Evolutionary conservation across 768 basidiomycete species (phyloP), one percentile per base, ranked within the genome.

Genomic region (Suillus placidus): DNA sequence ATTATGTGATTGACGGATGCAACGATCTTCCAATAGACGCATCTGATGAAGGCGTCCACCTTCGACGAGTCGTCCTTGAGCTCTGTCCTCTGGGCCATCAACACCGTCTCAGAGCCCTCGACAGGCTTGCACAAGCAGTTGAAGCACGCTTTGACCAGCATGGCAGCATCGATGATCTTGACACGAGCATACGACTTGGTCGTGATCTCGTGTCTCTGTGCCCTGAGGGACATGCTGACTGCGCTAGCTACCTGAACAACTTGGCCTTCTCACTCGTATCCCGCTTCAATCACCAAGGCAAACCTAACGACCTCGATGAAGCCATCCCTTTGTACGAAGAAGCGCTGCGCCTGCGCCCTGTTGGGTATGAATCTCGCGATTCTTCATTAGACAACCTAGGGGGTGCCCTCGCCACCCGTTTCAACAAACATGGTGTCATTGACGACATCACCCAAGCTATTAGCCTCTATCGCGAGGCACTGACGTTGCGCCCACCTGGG

Each of bases 371-470:
- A 45, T 23, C 4, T 49, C 47, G 47, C 9, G 10, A 12, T n/a
- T 30, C 2, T 4, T 61, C 71, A 38, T 65, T 76, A 2, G 65
- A 66, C 12, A 71, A 67, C 47, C 68, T 69, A 52, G 66, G 64
- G 8, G 20, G 20, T 26, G 66, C 71, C 35, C 71, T 73, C 54
- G 54, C 18, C 18, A 45, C 63, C 40, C 76, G 74, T 23, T 69
- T 68, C 56, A 26, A 34, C 0, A n/a, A 58, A 6, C n/a, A 35
- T 6, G 67, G 69, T 12, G 49, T 70, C 42, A 35, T 61, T 32
- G 54, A 60, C 30, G 71, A 72, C 56, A 49, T 73, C 12, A 51
- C 70, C 23, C 43, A 65, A 51, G 72, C 61, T 23, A 65, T 65
- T 20, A 30, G 37, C n/a, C 35, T 43, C 14, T 8, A 5, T 61